Percentiles rank a stretch among this genome's conserved stretches.
Conservation (phyloP, 192 early-diverging fungal genomes). For the Backusella macrospora region DNA sequence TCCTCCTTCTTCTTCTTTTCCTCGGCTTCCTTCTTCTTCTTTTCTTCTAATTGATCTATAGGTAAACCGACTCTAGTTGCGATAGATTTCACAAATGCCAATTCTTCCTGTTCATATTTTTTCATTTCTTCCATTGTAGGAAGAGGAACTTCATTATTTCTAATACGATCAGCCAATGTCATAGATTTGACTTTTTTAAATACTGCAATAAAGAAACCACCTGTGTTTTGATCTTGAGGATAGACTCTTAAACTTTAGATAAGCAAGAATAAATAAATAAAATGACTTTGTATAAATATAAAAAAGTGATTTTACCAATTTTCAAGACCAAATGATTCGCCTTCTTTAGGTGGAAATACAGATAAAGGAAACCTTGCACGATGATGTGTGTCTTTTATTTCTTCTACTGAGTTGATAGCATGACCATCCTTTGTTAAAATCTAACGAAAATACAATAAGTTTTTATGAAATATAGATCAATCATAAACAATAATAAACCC, state of each 20-base stretch:
- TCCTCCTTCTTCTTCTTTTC: background rate
- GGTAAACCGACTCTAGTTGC: slow-evolving; percentile 15
- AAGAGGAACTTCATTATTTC: background rate
- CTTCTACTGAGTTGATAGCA: slow-evolving; percentile 52
- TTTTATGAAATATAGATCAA: background rate
- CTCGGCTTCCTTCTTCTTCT: background rate
- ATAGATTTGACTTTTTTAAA: slow-evolving; percentile 84
- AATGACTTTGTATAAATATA: background rate
- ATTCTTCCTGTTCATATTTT: slow-evolving; percentile 33
- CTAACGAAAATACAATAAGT: background rate
- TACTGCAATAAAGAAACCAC: slow-evolving; percentile 98
- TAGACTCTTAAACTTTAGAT: slow-evolving; percentile 82
- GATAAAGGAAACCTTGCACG: slow-evolving; percentile 53
- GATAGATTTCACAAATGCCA: background rate
- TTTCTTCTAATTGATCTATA: slow-evolving; percentile 7
- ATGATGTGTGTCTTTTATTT: slow-evolving; percentile 41
- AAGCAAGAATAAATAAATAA: slow-evolving; percentile 17
- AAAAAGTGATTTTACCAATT: background rate
- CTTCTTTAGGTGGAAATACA: slow-evolving; percentile 66
- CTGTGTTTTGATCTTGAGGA: slow-evolving; percentile 93
- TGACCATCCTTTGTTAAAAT: slow-evolving; percentile 63
- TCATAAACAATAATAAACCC: slow-evolving; percentile 45
- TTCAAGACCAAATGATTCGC: slow-evolving; percentile 52
- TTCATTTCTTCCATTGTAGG: slow-evolving; percentile 17
- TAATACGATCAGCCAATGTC: slow-evolving; percentile 52